Evolutionary conservation across 2,329 filamentous ascomycete genomes (phyloP).

Genomic region (Claviceps africana): DNA sequence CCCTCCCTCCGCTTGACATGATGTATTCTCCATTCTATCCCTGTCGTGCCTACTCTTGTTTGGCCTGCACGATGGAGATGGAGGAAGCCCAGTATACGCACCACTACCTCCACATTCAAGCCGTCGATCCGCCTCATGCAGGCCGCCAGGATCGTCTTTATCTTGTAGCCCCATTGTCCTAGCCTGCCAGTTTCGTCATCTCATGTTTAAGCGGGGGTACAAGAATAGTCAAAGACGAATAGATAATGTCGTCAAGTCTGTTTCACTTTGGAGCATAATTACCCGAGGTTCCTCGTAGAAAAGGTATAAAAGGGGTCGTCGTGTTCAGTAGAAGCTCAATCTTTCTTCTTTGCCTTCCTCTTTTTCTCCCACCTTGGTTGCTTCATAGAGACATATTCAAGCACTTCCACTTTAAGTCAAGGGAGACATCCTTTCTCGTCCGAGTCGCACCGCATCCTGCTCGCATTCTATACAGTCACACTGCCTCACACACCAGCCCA

Average conservation of each 20-base stretch:
- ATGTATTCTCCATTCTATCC: conserved; percentile 3
- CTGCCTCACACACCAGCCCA: neutral
- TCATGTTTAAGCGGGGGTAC: conserved; percentile 29
- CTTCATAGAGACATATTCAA: neutral
- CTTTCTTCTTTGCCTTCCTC: conserved; percentile 38
- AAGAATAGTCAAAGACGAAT: conserved; percentile 25
- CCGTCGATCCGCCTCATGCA: conserved; percentile 21
- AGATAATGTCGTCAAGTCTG: conserved; percentile 28
- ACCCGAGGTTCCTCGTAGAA: conserved; percentile 17
- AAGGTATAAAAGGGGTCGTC: conserved; percentile 48
- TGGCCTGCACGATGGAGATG: neutral
- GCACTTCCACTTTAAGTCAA: neutral
- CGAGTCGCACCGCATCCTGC: neutral
- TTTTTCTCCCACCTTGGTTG: neutral
- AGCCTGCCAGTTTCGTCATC: conserved; percentile 16
- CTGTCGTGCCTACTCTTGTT: neutral
- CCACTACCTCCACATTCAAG: conserved; percentile 13
- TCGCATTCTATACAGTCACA: conserved; percentile 1
- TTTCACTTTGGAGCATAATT: conserved; percentile 21
- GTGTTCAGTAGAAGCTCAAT: conserved; percentile 25
- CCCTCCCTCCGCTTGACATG: conserved; percentile 8
- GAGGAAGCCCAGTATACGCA: neutral
- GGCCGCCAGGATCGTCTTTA: conserved; percentile 3
- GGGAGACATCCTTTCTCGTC: neutral
- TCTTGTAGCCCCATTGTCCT: conserved; percentile 5